Percentiles rank a stretch among this genome's conserved stretches.
Evolutionary conservation across 2,329 filamentous ascomycete species (phyloP).

Genomic region (Pestalotiopsis sp.): DNA sequence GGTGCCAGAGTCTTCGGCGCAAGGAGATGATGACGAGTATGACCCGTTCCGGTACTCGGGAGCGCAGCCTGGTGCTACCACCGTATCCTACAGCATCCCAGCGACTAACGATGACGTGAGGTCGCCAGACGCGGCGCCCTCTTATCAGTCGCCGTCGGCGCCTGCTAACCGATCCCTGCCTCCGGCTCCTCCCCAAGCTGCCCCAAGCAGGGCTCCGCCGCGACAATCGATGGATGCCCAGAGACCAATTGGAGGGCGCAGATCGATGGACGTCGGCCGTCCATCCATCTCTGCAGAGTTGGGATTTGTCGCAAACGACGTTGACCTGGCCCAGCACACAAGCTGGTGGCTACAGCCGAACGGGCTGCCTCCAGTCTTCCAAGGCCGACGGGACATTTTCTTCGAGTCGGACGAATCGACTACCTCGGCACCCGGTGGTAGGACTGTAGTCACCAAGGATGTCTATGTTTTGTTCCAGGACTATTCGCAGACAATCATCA

Average conservation of each 20-base stretch:
- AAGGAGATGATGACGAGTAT: conserved; percentile 64
- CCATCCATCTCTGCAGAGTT: conserved; percentile 67
- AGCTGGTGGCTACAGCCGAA: conserved; percentile 89
- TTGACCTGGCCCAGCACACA: conserved; percentile 74
- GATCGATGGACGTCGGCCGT: conserved; percentile 76
- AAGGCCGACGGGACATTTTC: conserved; percentile 80
- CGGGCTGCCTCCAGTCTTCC: conserved; percentile 77
- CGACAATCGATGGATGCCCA: conserved; percentile 69
- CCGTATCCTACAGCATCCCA: conserved; percentile 37
- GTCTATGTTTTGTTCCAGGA: conserved; percentile 91
- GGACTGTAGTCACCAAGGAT: conserved; percentile 74
- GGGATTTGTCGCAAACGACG: conserved; percentile 83
- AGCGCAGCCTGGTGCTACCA: conserved; percentile 28
- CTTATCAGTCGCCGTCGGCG: conserved; percentile 45
- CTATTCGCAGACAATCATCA: conserved; percentile 93
- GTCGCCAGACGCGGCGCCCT: conserved; percentile 50
- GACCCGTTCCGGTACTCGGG: conserved; percentile 65
- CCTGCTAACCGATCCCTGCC: conserved; percentile 50
- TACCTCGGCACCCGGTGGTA: conserved; percentile 69
- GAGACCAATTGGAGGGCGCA: conserved; percentile 49
- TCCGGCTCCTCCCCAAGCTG: conserved; percentile 31
- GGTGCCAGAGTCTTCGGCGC: conserved; percentile 21
- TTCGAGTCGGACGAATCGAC: conserved; percentile 81
- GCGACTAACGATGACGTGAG: conserved; percentile 49
- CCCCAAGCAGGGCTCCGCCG: conserved; percentile 39